These are phyloP conservation scores for Trichosanthes truncata DNA, from an alignment of 306 rosid genomes.

Conservation along the genomic window DNA sequence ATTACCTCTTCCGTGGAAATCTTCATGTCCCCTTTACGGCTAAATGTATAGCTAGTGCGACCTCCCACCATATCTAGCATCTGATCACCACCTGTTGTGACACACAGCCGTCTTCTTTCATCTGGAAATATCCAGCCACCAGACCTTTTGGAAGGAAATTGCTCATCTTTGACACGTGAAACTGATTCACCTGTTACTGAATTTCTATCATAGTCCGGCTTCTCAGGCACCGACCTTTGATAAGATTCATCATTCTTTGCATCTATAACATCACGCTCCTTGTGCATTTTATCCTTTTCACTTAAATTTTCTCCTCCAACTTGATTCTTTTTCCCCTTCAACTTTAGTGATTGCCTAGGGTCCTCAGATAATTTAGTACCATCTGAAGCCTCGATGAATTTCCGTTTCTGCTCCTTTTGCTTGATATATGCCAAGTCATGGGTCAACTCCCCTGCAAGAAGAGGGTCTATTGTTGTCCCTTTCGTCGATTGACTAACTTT, in stretches of 20 bases:
- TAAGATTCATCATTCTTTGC: constrained; percentile 21
- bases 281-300: constrained; percentile 12
- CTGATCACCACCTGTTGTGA: constrained; percentile 40
- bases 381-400: constrained; percentile 1
- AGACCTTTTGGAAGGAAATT: constrained; percentile 24
- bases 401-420: constrained; percentile 12
- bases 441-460: constrained; percentile 15
- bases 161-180: constrained; percentile 9
- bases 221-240: constrained; percentile 5
- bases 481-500: constrained; percentile 14
- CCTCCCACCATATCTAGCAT: constrained; percentile 22
- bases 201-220: constrained; percentile 11
- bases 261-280: constrained; percentile 12
- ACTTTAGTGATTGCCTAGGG: neutral
- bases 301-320: constrained; percentile 20
- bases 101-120: constrained; percentile 33
- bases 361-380: constrained; percentile 12
- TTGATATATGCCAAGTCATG: constrained; percentile 9
- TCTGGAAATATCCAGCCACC: constrained; percentile 49
- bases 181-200: constrained; percentile 19
- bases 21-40: constrained; percentile 22
- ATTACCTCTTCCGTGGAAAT: constrained; percentile 39
- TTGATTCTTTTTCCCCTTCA: neutral
- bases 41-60: constrained; percentile 14
- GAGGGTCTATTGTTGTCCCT: constrained; percentile 8